These are phyloP conservation scores for Jatropha podagrica DNA, from an alignment of 441 rosid species.

Conservation along the genomic window DNA sequence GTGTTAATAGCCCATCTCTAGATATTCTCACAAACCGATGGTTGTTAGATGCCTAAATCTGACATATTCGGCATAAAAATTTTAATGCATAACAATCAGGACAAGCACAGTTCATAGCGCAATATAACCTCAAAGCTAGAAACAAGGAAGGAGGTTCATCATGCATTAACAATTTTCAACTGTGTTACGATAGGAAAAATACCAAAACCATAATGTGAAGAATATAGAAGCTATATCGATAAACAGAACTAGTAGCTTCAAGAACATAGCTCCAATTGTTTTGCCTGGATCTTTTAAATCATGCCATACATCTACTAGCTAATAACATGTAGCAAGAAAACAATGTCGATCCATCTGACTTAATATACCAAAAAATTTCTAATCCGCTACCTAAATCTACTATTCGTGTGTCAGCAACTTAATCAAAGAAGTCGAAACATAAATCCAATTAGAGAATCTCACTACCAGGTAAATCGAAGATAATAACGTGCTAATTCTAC, in stretches of 20 bases:
- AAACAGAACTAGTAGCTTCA: neutral
- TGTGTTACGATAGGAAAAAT: neutral
- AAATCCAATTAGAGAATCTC: neutral
- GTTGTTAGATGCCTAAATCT: neutral
- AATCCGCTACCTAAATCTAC: no score
- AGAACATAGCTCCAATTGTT: neutral
- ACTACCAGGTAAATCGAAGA: neutral
- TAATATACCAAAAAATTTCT: neutral
- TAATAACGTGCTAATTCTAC: neutral
- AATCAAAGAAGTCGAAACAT: neutral
- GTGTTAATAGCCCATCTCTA: neutral
- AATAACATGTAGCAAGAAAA: neutral
- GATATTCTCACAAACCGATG: neutral
- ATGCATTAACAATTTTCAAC: neutral
- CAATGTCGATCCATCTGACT: neutral
- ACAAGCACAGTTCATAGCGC: neutral
- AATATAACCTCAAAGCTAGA: neutral
- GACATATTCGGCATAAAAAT: neutral
- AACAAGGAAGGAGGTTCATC: neutral
- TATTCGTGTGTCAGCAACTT: neutral
- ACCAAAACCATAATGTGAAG: neutral
- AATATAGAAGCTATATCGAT: neutral
- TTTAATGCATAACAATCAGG: neutral
- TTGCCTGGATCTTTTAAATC: slow-evolving; percentile 1
- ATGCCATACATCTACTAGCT: no score